Evolutionary conservation across 1,284 basidiomycete genomes (phyloP).

Genomic region (Cutaneotrichosporon arboriforme): DNA sequence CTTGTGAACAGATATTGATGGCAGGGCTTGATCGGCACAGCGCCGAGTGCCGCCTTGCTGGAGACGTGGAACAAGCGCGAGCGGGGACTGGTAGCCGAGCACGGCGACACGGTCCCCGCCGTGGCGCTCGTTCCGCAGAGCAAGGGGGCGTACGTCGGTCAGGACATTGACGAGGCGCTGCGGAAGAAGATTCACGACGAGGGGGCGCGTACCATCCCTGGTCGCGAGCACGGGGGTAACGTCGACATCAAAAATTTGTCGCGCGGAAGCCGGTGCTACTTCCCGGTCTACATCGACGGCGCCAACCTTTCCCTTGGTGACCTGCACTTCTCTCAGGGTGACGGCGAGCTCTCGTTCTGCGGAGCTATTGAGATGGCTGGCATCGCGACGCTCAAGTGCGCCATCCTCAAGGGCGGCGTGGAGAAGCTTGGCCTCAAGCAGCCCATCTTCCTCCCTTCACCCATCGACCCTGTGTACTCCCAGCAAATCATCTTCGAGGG

Average conservation of each 20-base stretch:
- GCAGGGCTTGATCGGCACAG: constrained; percentile 63
- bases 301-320: constrained; percentile 74
- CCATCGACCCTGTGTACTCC: constrained; percentile 22
- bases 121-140: constrained; percentile 63
- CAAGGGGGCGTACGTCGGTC: constrained; percentile 63
- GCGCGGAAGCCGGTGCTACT: constrained; percentile 38
- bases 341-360: constrained; percentile 61
- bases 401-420: constrained; percentile 68
- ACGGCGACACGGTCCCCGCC: constrained; percentile 52
- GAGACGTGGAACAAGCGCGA: constrained; percentile 70
- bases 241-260: constrained; percentile 74
- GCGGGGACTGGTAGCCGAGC: constrained; percentile 60
- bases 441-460: constrained; percentile 59
- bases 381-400: constrained; percentile 65
- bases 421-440: constrained; percentile 68
- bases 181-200: constrained; percentile 58
- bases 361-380: constrained; percentile 54
- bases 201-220: constrained; percentile 69
- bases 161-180: constrained; percentile 53
- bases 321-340: constrained; percentile 73
- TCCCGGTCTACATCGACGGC: constrained; percentile 66
- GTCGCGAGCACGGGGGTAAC: constrained; percentile 75
- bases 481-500: constrained; percentile 30
- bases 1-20: background rate
- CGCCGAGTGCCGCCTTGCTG: constrained; percentile 65